Evolutionary conservation across 768 basidiomycete genomes (phyloP).

Genomic region (Macrocybe gigantea): DNA sequence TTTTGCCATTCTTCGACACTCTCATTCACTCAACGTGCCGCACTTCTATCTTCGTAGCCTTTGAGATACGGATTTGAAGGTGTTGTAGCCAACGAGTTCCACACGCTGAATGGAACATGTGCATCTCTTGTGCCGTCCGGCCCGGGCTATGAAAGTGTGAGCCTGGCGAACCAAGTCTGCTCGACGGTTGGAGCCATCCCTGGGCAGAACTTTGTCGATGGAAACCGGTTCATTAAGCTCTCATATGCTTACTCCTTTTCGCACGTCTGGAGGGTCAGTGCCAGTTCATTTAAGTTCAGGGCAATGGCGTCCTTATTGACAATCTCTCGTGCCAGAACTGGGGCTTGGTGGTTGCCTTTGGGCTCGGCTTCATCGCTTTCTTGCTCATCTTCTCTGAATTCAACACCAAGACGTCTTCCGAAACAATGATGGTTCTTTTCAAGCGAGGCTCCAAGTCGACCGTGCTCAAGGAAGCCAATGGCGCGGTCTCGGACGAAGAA

Average conservation of each 20-base stretch:
- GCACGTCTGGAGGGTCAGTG: constrained; percentile 38
- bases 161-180: constrained; percentile 69
- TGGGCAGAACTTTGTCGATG: constrained; percentile 57
- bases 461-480: constrained; percentile 21
- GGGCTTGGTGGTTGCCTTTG: constrained; percentile 68
- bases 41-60: constrained; percentile 36
- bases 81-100: constrained; percentile 79
- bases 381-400: constrained; percentile 58
- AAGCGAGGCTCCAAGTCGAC: constrained; percentile 45
- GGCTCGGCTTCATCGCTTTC: constrained; percentile 47
- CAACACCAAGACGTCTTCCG: constrained; percentile 31
- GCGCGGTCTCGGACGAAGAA: constrained; percentile 29
- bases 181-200: constrained; percentile 58
- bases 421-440: constrained; percentile 50
- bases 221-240: constrained; percentile 41
- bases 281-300: not conserved
- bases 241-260: constrained; percentile 43
- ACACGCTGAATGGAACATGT: constrained; percentile 56
- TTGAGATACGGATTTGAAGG: constrained; percentile 70
- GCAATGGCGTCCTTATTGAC: not conserved
- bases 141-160: constrained; percentile 51
- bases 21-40: constrained; percentile 5
- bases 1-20: not conserved
- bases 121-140: constrained; percentile 56
- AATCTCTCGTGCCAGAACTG: constrained; percentile 36